A percentile compares a stretch with the other conserved stretches of the same genome.
Evolutionary conservation across 208 protist species (phyloP).

Genomic region (Leishmania amazonensis): DNA sequence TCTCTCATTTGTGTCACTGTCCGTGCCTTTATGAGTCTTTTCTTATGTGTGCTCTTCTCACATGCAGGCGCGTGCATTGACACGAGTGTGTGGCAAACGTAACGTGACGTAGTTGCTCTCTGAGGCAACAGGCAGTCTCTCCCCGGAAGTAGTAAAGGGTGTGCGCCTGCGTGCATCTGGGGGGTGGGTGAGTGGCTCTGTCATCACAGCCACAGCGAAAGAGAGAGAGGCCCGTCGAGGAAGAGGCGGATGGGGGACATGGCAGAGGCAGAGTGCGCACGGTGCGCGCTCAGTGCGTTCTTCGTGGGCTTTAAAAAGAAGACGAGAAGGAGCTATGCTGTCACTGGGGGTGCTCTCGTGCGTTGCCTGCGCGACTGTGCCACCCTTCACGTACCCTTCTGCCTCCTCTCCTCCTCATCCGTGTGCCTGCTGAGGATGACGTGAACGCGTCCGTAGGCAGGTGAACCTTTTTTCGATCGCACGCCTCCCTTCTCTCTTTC

Average conservation of each 20-base stretch:
- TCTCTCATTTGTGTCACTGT: not conserved
- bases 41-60: not conserved
- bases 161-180: not conserved
- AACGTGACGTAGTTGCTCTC: not conserved
- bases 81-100: not conserved
- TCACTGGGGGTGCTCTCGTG: not conserved
- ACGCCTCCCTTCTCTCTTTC: not conserved
- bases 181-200: not conserved
- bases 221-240: not conserved
- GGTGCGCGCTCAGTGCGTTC: not conserved
- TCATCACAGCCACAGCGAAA: not conserved
- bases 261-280: not conserved
- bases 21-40: not conserved
- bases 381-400: not conserved
- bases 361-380: not conserved
- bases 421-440: not conserved
- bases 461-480: not conserved
- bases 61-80: not conserved
- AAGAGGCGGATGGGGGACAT: too few species aligned
- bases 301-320: not conserved
- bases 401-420: not conserved
- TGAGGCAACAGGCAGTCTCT: not conserved
- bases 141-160: not conserved
- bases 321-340: not conserved
- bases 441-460: not conserved